These are phyloP conservation scores for Diutina neorugosa DNA, from an alignment of 1,139 yeast genomes.

Conservation along the genomic window DNA sequence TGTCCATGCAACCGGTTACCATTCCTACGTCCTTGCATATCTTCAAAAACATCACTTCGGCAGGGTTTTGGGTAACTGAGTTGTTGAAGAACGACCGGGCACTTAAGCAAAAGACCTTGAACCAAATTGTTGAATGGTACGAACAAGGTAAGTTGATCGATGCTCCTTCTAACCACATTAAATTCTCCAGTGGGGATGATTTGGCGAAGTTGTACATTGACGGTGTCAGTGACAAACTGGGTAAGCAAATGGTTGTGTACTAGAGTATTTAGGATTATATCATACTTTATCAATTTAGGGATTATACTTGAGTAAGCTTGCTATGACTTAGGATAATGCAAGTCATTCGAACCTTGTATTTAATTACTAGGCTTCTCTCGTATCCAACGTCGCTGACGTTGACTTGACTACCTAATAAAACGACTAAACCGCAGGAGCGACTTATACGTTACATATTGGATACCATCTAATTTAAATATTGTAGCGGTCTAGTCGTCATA, in stretches of 20 bases:
- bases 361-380: too few species aligned
- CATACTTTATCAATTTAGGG: too few species aligned
- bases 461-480: too few species aligned
- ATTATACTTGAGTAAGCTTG: too few species aligned
- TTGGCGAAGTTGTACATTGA: conserved; percentile 36
- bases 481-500: too few species aligned
- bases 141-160: conserved; percentile 50
- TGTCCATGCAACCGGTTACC: conserved; percentile 90
- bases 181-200: conserved; percentile 35
- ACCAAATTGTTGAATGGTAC: conserved; percentile 54
- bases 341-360: too few species aligned
- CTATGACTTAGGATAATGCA: too few species aligned
- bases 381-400: too few species aligned
- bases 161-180: conserved; percentile 41
- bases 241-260: conserved; percentile 28
- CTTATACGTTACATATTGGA: too few species aligned
- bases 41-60: conserved; percentile 74
- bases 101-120: conserved; percentile 47
- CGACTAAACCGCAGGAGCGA: too few species aligned
- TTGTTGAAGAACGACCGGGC: conserved; percentile 56
- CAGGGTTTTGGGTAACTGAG: conserved; percentile 90
- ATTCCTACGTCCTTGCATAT: conserved; percentile 83
- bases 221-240: conserved; percentile 37
- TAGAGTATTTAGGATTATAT: not conserved
- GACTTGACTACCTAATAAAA: too few species aligned